Evolutionary conservation across 176 grass and related monocot species (phyloP).

Genomic region (Rhynchospora breviuscula): DNA sequence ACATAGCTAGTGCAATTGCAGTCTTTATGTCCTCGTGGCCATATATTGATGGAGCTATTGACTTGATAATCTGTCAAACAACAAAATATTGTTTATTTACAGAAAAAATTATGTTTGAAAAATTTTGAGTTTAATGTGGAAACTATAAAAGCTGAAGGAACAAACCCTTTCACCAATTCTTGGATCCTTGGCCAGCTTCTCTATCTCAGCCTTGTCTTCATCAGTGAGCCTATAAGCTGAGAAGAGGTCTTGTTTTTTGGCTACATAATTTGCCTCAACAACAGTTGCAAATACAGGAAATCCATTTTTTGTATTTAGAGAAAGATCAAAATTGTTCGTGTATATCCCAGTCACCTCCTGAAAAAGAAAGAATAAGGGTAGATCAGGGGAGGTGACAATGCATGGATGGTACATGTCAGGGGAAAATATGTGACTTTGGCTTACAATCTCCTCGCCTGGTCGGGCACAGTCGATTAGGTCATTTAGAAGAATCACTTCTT

Average conservation of each 20-base stretch:
- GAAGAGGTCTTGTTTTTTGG: constrained; percentile 96
- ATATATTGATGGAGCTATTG: constrained; percentile 98
- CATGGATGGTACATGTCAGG: neutral
- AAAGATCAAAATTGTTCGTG: constrained; percentile 98
- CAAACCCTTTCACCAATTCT: constrained; percentile 93
- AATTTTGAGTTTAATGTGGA: neutral
- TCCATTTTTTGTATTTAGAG: constrained; percentile 97
- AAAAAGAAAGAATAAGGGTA: constrained; percentile 25
- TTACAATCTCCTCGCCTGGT: constrained; percentile 99
- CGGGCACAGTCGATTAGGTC: constrained; percentile 92
- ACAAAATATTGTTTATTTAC: neutral
- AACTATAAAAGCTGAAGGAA: constrained; percentile 22
- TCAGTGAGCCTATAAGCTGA: constrained; percentile 98
- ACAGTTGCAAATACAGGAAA: constrained; percentile 97
- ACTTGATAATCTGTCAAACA: constrained; percentile 66
- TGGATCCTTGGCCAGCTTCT: constrained; percentile 91
- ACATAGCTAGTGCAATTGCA: constrained; percentile 91
- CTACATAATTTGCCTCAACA: constrained; percentile 88
- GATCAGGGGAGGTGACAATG: neutral
- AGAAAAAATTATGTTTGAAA: constrained; percentile 4
- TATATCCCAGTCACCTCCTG: constrained; percentile 99
- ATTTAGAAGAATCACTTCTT: constrained; percentile 99
- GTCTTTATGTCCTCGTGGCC: constrained; percentile 99
- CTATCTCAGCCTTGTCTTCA: constrained; percentile 95
- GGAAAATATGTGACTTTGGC: neutral